Evolutionary conservation across 768 basidiomycete genomes (phyloP), one percentile per base, ranked within the genome.

Genomic region (Rhodotorula sphaerocarpa): DNA sequence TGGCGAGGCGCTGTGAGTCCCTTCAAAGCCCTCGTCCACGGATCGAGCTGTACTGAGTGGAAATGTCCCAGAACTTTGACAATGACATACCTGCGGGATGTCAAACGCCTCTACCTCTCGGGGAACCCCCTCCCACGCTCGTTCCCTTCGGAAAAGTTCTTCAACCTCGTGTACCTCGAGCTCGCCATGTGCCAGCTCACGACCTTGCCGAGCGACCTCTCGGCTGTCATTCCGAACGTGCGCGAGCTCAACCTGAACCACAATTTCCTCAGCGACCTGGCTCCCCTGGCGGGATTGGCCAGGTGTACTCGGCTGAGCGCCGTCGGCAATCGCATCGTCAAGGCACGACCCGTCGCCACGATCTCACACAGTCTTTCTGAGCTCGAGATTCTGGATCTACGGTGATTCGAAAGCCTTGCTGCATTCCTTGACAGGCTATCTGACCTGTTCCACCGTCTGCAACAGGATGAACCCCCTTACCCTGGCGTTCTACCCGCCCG

Each of bases 241-340:
- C 84, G 90, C 57, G 85, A 85, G 63, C 78, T 97, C 76, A 96
- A 96, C 79, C 82, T 96, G 69, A 93, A 97, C 80, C 93, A 95
- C 80, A 97, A 97, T 75, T 96, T 92, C 75, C 74, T 97, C 44
- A 66, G 66, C 30, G 72, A 77, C 74, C 83, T 90, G 56, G 75
- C 80, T 66, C 76, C 79, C 53, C 78, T 99, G 60, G 80, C 81
- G 55, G 89, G 87, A 18, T 79, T 96, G 65, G 78, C 76, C 63
- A 78, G 88, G 72, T 76, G 97, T 75, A 81, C 83, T 68, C 91
- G 88, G 79, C 76, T 97, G 72, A 89, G 84, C 47, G 81, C 90
- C 59, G 86, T 97, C 70, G 93, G 91, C 59, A 73, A 77, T 55
- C 80, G 91, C 71, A 73, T 96, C 72, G 82, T 83, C 75, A 83